Evolutionary conservation across 768 basidiomycete genomes (phyloP).

Genomic region (Termitomyces sp.): DNA sequence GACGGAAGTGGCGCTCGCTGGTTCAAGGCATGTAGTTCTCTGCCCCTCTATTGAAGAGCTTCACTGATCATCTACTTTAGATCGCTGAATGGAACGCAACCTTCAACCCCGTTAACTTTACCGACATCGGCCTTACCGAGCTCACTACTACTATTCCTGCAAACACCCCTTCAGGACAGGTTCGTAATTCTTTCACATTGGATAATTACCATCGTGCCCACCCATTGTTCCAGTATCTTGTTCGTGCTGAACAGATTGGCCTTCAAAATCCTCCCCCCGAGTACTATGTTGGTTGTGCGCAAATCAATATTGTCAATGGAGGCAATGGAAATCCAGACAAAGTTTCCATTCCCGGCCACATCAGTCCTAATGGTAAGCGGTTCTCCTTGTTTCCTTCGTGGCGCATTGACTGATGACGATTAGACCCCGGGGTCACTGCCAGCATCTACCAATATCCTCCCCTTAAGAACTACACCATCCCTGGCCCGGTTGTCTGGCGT

Average conservation of each 20-base stretch:
- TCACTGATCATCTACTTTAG: constrained; percentile 1
- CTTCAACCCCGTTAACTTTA: constrained; percentile 26
- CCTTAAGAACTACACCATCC: constrained; percentile 28
- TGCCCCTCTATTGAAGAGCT: neutral
- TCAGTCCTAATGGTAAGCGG: constrained; percentile 22
- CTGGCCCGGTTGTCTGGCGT: constrained; percentile 21
- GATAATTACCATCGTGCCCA: neutral
- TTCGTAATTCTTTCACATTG: constrained; percentile 2
- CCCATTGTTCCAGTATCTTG: constrained; percentile 21
- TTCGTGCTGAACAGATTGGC: constrained; percentile 37
- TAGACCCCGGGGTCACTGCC: constrained; percentile 34
- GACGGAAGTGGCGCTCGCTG: constrained; percentile 34
- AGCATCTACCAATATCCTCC: constrained; percentile 34
- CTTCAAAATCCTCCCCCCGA: constrained; percentile 38
- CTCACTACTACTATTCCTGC: constrained; percentile 30
- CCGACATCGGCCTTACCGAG: constrained; percentile 18
- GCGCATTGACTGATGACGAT: neutral
- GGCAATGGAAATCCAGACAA: constrained; percentile 36
- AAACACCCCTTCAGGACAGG: constrained; percentile 29
- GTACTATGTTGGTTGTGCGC: constrained; percentile 39
- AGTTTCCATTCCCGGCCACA: constrained; percentile 39
- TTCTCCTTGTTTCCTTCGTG: neutral
- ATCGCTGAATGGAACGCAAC: constrained; percentile 27
- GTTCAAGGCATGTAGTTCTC: constrained; percentile 28
- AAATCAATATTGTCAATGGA: constrained; percentile 34